phyloP scores from a whole-genome alignment of 345 rosid species.

The Microthlaspi erraticum region DNA sequence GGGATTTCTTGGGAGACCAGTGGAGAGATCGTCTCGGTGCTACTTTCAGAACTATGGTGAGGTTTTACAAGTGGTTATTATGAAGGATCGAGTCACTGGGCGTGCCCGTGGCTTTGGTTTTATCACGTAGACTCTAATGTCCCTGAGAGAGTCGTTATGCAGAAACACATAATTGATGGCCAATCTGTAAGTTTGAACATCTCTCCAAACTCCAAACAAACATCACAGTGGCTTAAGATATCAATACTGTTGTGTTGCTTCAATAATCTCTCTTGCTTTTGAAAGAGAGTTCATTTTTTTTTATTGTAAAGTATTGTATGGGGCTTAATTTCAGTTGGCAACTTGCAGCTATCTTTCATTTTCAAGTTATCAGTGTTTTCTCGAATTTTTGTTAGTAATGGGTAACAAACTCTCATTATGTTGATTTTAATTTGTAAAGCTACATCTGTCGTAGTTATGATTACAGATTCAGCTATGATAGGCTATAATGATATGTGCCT shows the following conservation, averaged over 20 bases:
- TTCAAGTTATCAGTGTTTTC: no score
- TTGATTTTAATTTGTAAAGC: no score
- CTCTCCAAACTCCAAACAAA: not conserved
- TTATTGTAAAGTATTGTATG: no score
- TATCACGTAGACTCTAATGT: slow-evolving; percentile 67
- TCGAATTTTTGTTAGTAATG: no score
- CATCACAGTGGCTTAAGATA: not conserved
- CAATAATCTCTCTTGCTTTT: no score
- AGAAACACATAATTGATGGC: slow-evolving; percentile 18
- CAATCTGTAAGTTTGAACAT: slow-evolving; percentile 11
- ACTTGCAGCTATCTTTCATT: no score
- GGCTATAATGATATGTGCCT: no score
- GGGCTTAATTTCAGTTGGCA: no score
- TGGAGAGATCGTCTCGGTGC: slow-evolving; percentile 64
- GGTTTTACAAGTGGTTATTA: slow-evolving; percentile 71
- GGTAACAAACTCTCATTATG: no score
- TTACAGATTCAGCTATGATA: no score
- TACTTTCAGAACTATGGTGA: slow-evolving; percentile 54
- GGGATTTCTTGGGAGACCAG: slow-evolving; percentile 68
- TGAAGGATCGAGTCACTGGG: slow-evolving; percentile 80
- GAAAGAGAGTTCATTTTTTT: not conserved
- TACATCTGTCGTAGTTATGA: no score
- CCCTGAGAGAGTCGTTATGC: slow-evolving; percentile 56
- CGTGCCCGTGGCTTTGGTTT: slow-evolving; percentile 90
- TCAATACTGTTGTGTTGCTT: no score